These are phyloP conservation scores for Lasiosphaeriaceae sp. DNA, from an alignment of 495 filamentous ascomycete genomes.

Conservation along the genomic window DNA sequence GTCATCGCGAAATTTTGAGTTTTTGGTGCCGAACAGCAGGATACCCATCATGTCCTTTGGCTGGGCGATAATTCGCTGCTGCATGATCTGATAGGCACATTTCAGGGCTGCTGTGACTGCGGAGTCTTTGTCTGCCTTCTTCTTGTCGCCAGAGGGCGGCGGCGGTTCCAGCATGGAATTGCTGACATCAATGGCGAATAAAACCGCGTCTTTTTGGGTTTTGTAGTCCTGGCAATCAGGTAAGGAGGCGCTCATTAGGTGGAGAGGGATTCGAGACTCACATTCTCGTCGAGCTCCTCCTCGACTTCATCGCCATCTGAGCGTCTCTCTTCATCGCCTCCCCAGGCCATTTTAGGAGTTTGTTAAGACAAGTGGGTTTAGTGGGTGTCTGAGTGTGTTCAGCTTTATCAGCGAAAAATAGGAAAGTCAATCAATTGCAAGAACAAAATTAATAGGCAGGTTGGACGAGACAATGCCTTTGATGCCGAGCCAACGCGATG, in stretches of 20 bases:
- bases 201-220: constrained; percentile 88
- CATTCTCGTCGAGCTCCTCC: constrained; percentile 70
- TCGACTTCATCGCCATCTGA: constrained; percentile 64
- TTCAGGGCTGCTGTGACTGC: constrained; percentile 80
- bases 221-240: constrained; percentile 65
- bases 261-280: constrained; percentile 35
- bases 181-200: constrained; percentile 95
- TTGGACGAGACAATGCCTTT: background rate
- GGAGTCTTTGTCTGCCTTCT: constrained; percentile 68
- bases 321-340: constrained; percentile 39
- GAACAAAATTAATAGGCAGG: too few relatives aligned
- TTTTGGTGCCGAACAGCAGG: constrained; percentile 85
- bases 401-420: background rate
- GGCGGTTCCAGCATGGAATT: constrained; percentile 73
- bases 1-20: constrained; percentile 76
- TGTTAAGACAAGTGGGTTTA: background rate
- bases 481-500: background rate
- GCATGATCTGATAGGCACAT: constrained; percentile 92
- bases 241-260: background rate
- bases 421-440: background rate
- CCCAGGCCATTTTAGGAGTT: constrained; percentile 35
- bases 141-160: constrained; percentile 60
- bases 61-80: constrained; percentile 95
- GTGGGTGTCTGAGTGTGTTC: background rate
- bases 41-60: constrained; percentile 98